phyloP scores from a whole-genome alignment of 495 filamentous ascomycete species.

The Aspergillus ellipticus region DNA sequence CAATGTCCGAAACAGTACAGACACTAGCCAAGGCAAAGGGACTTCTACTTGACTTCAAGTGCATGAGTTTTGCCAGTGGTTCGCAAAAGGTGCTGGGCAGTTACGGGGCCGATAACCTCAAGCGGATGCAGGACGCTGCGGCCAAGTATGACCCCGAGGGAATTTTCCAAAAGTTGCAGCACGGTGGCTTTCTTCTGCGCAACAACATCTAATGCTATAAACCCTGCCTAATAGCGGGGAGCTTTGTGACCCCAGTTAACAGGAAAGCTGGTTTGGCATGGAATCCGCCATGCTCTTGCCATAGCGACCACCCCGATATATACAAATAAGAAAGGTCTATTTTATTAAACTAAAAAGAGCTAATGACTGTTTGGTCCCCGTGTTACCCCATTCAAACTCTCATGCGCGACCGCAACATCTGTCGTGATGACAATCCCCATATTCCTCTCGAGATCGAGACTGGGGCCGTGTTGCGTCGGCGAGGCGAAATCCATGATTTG shows the following conservation, averaged over 20 bases:
- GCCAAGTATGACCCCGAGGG: constrained; percentile 42
- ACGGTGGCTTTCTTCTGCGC: constrained; percentile 10
- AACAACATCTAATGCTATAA: constrained; percentile 1
- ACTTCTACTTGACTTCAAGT: constrained; percentile 8
- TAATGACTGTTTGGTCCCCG: neutral
- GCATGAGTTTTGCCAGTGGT: constrained; percentile 8
- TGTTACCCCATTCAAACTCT: neutral
- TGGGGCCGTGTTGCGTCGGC: neutral
- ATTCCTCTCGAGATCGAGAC: neutral
- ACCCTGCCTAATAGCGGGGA: no score
- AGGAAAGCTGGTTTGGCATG: no score
- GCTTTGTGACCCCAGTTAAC: no score
- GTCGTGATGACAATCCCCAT: constrained; percentile 5
- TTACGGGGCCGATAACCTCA: constrained; percentile 38
- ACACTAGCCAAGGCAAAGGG: constrained; percentile 10
- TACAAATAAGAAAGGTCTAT: no score
- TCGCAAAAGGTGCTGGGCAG: constrained; percentile 37
- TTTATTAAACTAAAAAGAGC: neutral
- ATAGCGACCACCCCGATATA: no score
- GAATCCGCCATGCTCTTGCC: no score
- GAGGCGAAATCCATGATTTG: neutral
- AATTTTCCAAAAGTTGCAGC: constrained; percentile 39
- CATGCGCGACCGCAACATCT: neutral
- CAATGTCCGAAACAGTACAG: constrained; percentile 5
- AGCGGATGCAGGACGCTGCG: constrained; percentile 24